Conservation (phyloP, 139 green algal species). For the Astrephomene gubernaculifera region DNA sequence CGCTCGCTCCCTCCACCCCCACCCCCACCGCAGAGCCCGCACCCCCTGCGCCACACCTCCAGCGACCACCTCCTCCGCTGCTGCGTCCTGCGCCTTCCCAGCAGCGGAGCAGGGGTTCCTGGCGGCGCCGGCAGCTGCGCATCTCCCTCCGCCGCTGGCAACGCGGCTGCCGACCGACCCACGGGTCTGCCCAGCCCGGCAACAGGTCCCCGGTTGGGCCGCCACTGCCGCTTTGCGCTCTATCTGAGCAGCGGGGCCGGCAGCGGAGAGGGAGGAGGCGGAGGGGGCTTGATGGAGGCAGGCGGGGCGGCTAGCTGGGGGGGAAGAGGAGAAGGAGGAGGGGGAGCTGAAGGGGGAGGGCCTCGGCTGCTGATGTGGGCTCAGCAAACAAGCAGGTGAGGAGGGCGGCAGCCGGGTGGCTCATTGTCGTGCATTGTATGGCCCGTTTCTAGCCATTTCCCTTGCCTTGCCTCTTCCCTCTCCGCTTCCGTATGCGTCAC, state of each 20-base stretch:
- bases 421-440: background rate
- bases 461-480: no score
- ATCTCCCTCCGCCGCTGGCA: background rate
- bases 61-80: constrained; percentile 27
- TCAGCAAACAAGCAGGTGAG: constrained; percentile 33
- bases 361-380: constrained; percentile 29
- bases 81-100: no score
- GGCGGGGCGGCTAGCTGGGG: no score
- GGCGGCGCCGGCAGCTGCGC: background rate
- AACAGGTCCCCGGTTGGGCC: constrained; percentile 28
- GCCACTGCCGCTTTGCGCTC: constrained; percentile 16
- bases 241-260: constrained; percentile 7
- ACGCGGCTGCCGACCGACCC: no score
- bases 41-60: constrained; percentile 2
- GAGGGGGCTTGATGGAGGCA: background rate
- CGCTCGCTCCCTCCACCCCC: background rate
- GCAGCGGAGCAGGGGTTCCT: no score
- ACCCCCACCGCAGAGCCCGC: background rate
- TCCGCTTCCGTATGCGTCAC: no score
- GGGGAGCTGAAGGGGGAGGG: background rate
- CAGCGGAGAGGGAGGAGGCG: background rate
- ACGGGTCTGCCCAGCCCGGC: no score
- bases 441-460: no score
- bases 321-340: background rate
- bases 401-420: background rate